Base-by-base conservation (phyloP, 1,139 yeast genomes). In the Candida sp. region DNA sequence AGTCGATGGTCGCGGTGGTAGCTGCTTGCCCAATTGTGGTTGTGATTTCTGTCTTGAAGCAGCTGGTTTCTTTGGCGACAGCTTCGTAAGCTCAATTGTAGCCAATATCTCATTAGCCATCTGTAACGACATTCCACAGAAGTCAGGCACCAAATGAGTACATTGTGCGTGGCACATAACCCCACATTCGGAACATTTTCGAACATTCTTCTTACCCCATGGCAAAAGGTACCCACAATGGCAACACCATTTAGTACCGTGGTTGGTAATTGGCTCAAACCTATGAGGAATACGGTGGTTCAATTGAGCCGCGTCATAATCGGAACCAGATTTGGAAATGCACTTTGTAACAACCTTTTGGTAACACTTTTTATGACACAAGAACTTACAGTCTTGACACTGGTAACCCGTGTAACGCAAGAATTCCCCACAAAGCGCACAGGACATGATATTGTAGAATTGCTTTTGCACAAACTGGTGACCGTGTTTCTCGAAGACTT, bases 191-290 rank as follows among this genome's bases (percentile, higher is more conserved):
- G 88, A 77, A 78, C 99, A 94, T 67, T 92, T 94, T 48, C 97
- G 83, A n/a, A 92, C 96, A 64, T 90, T 92, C 70, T 91, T 92
- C 63, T 87, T 85, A 50, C 98, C 97, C 87, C 97, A 87, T 5
- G 99, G 98, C 57, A 94, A 78, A 49, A 94, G 85, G 66, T 91
- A 92, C 54, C 99, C 99, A 80, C 99, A 94, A 66, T 94, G 99
- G 63, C 98, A 94, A 72, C 99, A 94, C 99, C 99, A 94, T 65
- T 93, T 93, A 5, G 99, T 96, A 61, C 98, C 96, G 73, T 93
- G 88, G 66, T 94, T 94, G 23, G 96, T 83, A 31, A 86, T 83
- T 26, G 96, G 93, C 58, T 90, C 97, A 67, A 93, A 93, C 65
- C 98, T 85, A 68, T 94, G 99, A 39, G 99, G 99, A 60, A 94